Base-by-base conservation (phyloP, 179 eudicot species). In the Sideroxylon spinosum region DNA sequence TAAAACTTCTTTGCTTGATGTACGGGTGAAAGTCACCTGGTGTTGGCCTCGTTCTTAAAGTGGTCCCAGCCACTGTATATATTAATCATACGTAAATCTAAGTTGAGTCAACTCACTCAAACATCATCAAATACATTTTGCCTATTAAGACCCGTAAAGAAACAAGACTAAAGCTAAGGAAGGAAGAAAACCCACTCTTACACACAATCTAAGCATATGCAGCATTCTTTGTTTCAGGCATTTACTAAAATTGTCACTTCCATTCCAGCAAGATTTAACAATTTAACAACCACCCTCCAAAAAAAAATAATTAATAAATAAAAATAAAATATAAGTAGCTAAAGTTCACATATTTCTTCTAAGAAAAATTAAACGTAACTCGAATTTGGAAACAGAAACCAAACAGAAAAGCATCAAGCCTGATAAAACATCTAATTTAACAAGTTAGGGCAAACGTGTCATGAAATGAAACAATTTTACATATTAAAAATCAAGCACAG, bases 381-480 rank as follows among this genome's bases (percentile, higher is more conserved):
- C 6, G 12, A 50, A 50, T 9, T 50, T 50, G 55, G 55, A 8
- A 50, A 9, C 10, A 50, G 10, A 16, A n/a, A 16, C 19, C 8
- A 55, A 16, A 55, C 60, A 55, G 0, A 5, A 55, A 55, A 16
- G 20, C 60, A 16, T 68, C 50, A 37, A 64, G 12, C 26, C 10
- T 20, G 20, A 28, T 9, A 6, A 12, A 6, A 73, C 19, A 19
- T 63, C 76, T 73, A 56, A 56, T 16, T 17, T 26, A 73, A 17
- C 57, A 23, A 49, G 23, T 71, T 71, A 73, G 22, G 78, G 52
- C 75, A 79, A 11, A 53, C 22, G 66, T 25, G 22, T 69, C 2
- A 37, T 44, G 52, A 68, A 68, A 37, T 12, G 25, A 16, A 3
- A 16, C 19, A 56, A 14, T 14, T 9, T 17, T 56, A 16, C 3